Evolutionary conservation across 306 rosid species (phyloP), one percentile per base, ranked within the genome.

Genomic region (Psophocarpus tetragonolobus): DNA sequence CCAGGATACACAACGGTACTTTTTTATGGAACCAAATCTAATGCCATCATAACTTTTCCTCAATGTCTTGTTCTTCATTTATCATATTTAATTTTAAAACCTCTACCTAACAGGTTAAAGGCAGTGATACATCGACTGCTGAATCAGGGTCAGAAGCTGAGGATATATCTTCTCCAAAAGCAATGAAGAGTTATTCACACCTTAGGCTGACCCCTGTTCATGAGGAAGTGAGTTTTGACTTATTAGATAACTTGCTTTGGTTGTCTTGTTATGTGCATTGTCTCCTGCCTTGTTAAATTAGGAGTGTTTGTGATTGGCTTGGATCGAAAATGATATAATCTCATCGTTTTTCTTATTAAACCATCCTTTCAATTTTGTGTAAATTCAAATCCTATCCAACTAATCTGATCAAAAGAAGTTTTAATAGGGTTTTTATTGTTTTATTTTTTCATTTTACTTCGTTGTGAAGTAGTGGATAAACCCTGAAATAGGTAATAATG

Each of bases 71-170:
- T 56, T 77, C 15, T 56, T 50, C 65, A 45, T 36, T 14, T 67
- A 44, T 30, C 70, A 30, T 45, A 18, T 65, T 26, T 65, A 23
- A 64, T 35, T 80, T 17, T 74, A 62, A 68, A 8, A 58, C 76
- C 79, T 23, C 57, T 30, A 73, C 66, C 64, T 72, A 71, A 85
- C 91, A 95, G 97, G 88, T 92, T 41, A 92, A 91, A 86, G 92
- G 99, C 21, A 92, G 99, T 0, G 99, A 95, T 83, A 92, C 99
- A 82, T 95, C 99, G 61, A 95, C 99, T 23, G 97, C 97, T 70
- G 99, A 95, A 87, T 95, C 99, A 21, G 97, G 99, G 71, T 95
- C 97, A 51, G 99, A 95, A 84, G 97, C 99, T 14, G 97, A 95
- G 80, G 99, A 95, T 47, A 84, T 95, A 69, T 89, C 88, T 44